phyloP scores from a whole-genome alignment of 495 filamentous ascomycete species.

The Daldinia concentrica region DNA sequence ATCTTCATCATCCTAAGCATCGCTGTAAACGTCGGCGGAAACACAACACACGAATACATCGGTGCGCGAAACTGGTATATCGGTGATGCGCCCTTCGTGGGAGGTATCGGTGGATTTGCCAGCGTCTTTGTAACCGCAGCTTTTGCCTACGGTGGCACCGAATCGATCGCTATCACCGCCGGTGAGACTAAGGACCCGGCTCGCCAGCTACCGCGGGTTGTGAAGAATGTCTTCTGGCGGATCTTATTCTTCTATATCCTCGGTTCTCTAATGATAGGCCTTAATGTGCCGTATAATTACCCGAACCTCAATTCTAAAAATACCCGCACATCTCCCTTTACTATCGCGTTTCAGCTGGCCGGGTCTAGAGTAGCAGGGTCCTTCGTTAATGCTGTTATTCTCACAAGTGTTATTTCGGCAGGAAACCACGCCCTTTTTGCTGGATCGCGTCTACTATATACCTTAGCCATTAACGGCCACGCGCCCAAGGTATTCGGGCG shows the following conservation, averaged over 20 bases:
- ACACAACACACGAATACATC: slow-evolving; percentile 62
- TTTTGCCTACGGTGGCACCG: slow-evolving; percentile 53
- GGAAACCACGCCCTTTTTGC: slow-evolving; percentile 65
- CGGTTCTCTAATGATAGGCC: slow-evolving; percentile 66
- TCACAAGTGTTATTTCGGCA: slow-evolving; percentile 54
- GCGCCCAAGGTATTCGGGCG: slow-evolving; percentile 54
- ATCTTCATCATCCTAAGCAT: slow-evolving; percentile 66
- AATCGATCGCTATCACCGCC: slow-evolving; percentile 67
- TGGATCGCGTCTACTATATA: slow-evolving; percentile 61
- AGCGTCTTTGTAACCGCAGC: slow-evolving; percentile 44
- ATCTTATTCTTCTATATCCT: slow-evolving; percentile 71
- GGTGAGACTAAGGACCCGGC: slow-evolving; percentile 66
- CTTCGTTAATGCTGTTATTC: slow-evolving; percentile 68
- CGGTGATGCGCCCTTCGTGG: slow-evolving; percentile 43
- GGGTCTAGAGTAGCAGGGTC: slow-evolving; percentile 68
- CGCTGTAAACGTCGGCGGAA: slow-evolving; percentile 68
- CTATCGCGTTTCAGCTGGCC: slow-evolving; percentile 65
- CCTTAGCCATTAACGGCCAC: slow-evolving; percentile 34
- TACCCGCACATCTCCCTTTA: slow-evolving; percentile 67
- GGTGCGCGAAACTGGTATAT: slow-evolving; percentile 70
- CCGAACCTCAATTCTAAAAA: slow-evolving; percentile 54
- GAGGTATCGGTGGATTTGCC: slow-evolving; percentile 41
- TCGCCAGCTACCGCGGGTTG: slow-evolving; percentile 54
- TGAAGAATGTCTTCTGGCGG: slow-evolving; percentile 59
- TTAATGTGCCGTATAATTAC: slow-evolving; percentile 65